Conservation (phyloP, 192 early-diverging fungal species). For the Hyaloraphidium curvatum region DNA sequence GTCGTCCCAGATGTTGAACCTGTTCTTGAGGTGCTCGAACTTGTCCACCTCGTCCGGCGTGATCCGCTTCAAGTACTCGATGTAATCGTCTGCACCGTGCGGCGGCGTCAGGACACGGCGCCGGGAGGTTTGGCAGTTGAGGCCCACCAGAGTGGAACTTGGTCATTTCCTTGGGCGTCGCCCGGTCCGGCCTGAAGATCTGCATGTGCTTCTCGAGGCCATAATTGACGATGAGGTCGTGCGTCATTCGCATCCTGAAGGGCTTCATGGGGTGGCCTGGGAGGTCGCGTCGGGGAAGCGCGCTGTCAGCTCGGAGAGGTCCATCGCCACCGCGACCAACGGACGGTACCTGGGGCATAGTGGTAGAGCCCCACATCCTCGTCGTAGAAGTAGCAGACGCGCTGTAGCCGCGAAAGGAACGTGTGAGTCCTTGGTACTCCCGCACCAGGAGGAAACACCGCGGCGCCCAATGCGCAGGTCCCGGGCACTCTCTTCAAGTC, state of each 20-base stretch:
- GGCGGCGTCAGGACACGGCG: too few species aligned
- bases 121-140: too few species aligned
- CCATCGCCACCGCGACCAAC: not conserved
- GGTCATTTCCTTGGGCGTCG: conserved; percentile 73
- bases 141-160: conserved; percentile 52
- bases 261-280: conserved; percentile 95
- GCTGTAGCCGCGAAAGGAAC: too few species aligned
- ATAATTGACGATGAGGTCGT: conserved; percentile 81
- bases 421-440: too few species aligned
- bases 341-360: conserved; percentile 33
- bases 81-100: conserved; percentile 80
- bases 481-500: too few species aligned
- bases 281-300: not conserved
- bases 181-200: conserved; percentile 52
- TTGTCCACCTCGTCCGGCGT: conserved; percentile 54
- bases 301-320: not conserved
- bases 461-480: too few species aligned
- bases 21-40: conserved; percentile 32
- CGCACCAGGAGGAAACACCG: too few species aligned
- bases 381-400: conserved; percentile 37
- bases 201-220: conserved; percentile 83
- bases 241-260: conserved; percentile 80
- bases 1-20: conserved; percentile 71
- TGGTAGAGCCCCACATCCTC: conserved; percentile 56
- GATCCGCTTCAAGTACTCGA: conserved; percentile 63